These are phyloP conservation scores for Rachicladosporium sp. DNA, from an alignment of 2,329 filamentous ascomycete species.

Conservation along the genomic window DNA sequence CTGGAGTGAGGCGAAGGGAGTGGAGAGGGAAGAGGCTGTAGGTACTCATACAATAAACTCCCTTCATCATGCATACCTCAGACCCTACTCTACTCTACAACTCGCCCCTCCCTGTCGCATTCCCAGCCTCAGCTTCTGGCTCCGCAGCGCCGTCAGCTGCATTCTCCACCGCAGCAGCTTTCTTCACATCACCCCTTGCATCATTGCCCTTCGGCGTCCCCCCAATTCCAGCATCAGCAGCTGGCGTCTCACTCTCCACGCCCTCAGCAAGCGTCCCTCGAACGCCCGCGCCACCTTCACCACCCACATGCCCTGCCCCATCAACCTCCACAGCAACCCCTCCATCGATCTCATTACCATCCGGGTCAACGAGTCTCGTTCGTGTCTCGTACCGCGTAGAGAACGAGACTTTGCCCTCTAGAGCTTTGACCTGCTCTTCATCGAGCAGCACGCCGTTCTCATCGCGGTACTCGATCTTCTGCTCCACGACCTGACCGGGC, in stretches of 20 bases:
- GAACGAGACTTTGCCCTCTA: conserved; percentile 90
- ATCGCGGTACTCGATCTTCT: conserved; percentile 87
- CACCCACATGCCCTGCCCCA: conserved; percentile 27
- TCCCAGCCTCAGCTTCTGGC: conserved; percentile 9
- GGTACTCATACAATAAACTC: no score
- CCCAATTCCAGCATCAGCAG: conserved; percentile 28
- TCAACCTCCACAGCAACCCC: conserved; percentile 21
- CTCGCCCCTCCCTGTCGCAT: conserved; percentile 9
- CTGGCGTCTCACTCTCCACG: conserved; percentile 25
- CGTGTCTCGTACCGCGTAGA: conserved; percentile 93
- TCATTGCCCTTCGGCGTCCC: conserved; percentile 29
- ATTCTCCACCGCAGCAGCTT: conserved; percentile 3
- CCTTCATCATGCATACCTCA: no score
- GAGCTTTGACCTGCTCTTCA: conserved; percentile 66
- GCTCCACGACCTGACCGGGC: conserved; percentile 43
- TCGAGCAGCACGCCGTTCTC: conserved; percentile 83
- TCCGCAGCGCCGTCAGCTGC: conserved; percentile 7
- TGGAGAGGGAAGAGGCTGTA: not conserved
- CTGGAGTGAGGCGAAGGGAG: conserved; percentile 11
- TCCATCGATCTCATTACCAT: conserved; percentile 60
- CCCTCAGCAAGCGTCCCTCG: conserved; percentile 39
- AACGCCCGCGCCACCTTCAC: conserved; percentile 44
- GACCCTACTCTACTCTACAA: conserved; percentile 5
- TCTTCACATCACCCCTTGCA: conserved; percentile 30
- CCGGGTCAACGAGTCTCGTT: conserved; percentile 67